These are phyloP conservation scores for Aspergillus texensis DNA, from an alignment of 2,329 filamentous ascomycete genomes.

Conservation along the genomic window DNA sequence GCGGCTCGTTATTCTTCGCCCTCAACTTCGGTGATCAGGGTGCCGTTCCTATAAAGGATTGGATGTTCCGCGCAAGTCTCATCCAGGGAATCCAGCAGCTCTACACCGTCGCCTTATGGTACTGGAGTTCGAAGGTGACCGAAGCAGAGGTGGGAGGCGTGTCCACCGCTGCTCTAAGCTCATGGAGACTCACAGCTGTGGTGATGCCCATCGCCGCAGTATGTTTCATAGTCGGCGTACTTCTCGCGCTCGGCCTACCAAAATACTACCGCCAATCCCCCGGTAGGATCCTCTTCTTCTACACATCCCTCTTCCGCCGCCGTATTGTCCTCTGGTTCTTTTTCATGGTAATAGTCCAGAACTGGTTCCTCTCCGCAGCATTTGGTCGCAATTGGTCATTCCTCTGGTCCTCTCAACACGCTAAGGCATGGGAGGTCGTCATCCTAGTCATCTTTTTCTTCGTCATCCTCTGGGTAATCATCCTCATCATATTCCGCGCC, in stretches of 20 bases:
- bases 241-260: slow-evolving; percentile 64
- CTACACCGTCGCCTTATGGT: slow-evolving; percentile 67
- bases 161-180: slow-evolving; percentile 41
- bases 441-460: slow-evolving; percentile 53
- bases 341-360: slow-evolving; percentile 64
- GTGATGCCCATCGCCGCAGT: slow-evolving; percentile 58
- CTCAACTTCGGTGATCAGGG: slow-evolving; percentile 69
- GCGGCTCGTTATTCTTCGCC: slow-evolving; percentile 67
- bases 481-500: slow-evolving; percentile 52
- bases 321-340: slow-evolving; percentile 71
- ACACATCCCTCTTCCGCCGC: slow-evolving; percentile 61
- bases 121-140: slow-evolving; percentile 63
- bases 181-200: slow-evolving; percentile 48
- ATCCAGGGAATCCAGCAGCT: slow-evolving; percentile 70
- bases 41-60: slow-evolving; percentile 63
- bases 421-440: slow-evolving; percentile 59
- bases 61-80: slow-evolving; percentile 67
- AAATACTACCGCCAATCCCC: slow-evolving; percentile 68
- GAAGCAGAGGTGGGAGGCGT: slow-evolving; percentile 44
- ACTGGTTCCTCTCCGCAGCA: slow-evolving; percentile 67
- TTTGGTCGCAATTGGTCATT: slow-evolving; percentile 70
- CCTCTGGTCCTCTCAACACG: slow-evolving; percentile 61
- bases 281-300: slow-evolving; percentile 68
- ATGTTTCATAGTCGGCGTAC: slow-evolving; percentile 59
- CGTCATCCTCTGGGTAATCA: slow-evolving; percentile 59